Evolutionary conservation across 2,329 filamentous ascomycete species (phyloP).

Genomic region (Tolypocladium ovalisporum): DNA sequence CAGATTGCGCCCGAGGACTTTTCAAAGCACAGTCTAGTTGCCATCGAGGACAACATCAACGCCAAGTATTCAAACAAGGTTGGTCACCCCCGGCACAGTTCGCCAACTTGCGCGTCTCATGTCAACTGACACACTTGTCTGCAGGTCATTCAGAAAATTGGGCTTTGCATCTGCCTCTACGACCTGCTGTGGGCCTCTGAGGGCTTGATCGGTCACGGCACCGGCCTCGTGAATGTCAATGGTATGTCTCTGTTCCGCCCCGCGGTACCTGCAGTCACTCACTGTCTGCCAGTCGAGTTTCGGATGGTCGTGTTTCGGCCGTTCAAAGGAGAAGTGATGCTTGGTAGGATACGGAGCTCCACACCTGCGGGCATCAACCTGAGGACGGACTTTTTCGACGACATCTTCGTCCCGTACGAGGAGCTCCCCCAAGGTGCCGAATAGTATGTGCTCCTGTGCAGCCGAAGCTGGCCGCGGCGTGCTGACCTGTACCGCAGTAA

Average conservation of each 20-base stretch:
- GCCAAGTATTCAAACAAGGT: constrained; percentile 93
- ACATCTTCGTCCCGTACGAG: constrained; percentile 69
- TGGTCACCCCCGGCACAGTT: not conserved
- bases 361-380: constrained; percentile 65
- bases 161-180: constrained; percentile 87
- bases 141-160: constrained; percentile 82
- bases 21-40: constrained; percentile 66
- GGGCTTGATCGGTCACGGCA: constrained; percentile 86
- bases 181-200: constrained; percentile 85
- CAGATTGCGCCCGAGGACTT: constrained; percentile 88
- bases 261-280: not conserved
- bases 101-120: not conserved
- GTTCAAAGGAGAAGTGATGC: constrained; percentile 87
- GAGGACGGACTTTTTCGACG: constrained; percentile 85
- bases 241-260: constrained; percentile 36
- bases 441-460: constrained; percentile 46
- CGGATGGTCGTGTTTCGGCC: constrained; percentile 88
- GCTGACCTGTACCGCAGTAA: constrained; percentile 36
- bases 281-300: constrained; percentile 61
- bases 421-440: constrained; percentile 65
- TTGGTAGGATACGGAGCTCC: constrained; percentile 70
- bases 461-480: too few relatives aligned
- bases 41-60: constrained; percentile 95
- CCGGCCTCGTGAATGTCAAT: constrained; percentile 88
- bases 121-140: not conserved